These are phyloP conservation scores for Poa annua DNA, from an alignment of 176 grass and related monocot genomes.

Conservation along the genomic window DNA sequence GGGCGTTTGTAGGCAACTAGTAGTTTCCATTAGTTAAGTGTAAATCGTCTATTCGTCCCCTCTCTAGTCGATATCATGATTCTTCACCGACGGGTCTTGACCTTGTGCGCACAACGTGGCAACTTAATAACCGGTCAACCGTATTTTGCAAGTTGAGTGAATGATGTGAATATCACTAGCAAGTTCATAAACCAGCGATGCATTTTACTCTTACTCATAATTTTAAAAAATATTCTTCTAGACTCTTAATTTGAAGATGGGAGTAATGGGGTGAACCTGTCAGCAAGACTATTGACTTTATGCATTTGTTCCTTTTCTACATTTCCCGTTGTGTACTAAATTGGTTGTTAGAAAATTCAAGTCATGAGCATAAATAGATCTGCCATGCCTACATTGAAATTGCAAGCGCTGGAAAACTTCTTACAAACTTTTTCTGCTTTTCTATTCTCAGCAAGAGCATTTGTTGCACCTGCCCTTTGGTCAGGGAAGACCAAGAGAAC, in stretches of 20 bases:
- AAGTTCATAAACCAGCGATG: too few relatives aligned
- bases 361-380: conserved; percentile 11
- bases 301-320: background rate
- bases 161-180: too few relatives aligned
- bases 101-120: too few relatives aligned
- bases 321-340: background rate
- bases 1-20: too few relatives aligned
- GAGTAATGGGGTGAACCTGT: background rate
- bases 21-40: too few relatives aligned
- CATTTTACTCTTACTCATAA: background rate
- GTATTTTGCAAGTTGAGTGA: too few relatives aligned
- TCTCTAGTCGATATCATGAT: too few relatives aligned
- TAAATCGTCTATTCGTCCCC: too few relatives aligned
- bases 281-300: background rate
- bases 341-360: conserved; percentile 11
- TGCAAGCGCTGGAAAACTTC: background rate
- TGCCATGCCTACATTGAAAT: background rate
- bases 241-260: background rate
- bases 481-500: conserved; percentile 37
- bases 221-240: background rate
- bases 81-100: too few relatives aligned
- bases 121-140: too few relatives aligned
- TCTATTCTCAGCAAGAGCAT: conserved; percentile 28
- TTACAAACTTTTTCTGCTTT: background rate
- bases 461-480: conserved; percentile 19